Evolutionary conservation across 768 basidiomycete species (phyloP), one percentile per base, ranked within the genome.

Genomic region (Agaricus subrufescens): DNA sequence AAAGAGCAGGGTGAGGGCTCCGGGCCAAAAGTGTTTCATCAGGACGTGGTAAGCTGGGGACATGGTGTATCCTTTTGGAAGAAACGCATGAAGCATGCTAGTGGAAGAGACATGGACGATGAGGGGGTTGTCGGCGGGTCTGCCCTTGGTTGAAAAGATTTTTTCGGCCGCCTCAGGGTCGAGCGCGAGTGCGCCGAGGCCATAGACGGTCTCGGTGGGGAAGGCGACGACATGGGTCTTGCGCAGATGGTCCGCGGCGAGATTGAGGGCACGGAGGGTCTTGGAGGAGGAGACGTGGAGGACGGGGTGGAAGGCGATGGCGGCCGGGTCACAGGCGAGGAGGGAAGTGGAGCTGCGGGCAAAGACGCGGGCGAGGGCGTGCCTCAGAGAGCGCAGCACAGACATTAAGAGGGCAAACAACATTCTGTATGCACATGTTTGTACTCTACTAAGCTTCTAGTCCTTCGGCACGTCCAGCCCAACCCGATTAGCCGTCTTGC

Each of bases 181-280:
- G 45, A 93, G 72, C 0, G 96, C 94, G 23, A 86, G 72, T 0
- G 94, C 97, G 29, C 91, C 97, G n/a, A 99, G 84, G 1, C 97
- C 97, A 70, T 98, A 99, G 10, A 99, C 97, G 0, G 97, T 98
- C 71, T 99, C 97, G 30, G 97, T 98, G 0, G 97, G 96, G 66
- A 99, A 91, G 0, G 87, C 95, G 54, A 98, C 88, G 23, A 82
- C 76, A 14, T 69, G 63, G 25, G 71, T 71, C 34, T 77, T 62
- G 46, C 76, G 69, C 6, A 90, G 78, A 54, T 80, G 76, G 54
- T 75, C 72, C 5, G 84, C 72, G 0, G 90, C 91, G 19, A 67
- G 63, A 48, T 76, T 66, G 58, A 93, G 72, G 19, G 86, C 78
- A 26, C 73, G 65, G 19, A 72, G 67, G 4, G 89, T 86, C 52